Evolutionary conservation across 2,329 filamentous ascomycete genomes (phyloP), one percentile per base, ranked within the genome.

Genomic region (Fusarium sp.): DNA sequence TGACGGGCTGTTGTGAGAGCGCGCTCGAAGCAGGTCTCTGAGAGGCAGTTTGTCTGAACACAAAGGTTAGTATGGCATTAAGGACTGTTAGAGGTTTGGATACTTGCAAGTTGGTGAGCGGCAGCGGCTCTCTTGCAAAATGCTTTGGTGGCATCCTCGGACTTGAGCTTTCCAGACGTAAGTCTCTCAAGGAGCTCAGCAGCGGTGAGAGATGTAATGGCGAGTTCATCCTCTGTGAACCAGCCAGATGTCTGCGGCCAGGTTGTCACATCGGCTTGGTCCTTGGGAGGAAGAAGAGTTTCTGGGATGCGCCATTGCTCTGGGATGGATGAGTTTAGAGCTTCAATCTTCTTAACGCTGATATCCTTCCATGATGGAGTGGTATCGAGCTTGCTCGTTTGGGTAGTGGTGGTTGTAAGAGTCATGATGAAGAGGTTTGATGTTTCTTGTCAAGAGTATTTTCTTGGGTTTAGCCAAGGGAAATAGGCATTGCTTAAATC

Each of bases 241-340:
- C 89, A 89, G 4, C 87, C 88, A 2, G 87, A 91, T 0, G 74
- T 74, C 51, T 80, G 72, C 73, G 89, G 87, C 78, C 88, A 90
- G 5, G 69, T 70, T 0, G 85, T 87, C 17, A 91, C 86, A 72
- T 91, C 84, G 45, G 85, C 79, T 24, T 72, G 66, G 2, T 66
- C 80, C 0, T 82, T 81, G 1, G 85, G 81, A 4, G 89, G 89
- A 1, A 90, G 72, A 43, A 89, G 76, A 48, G 84, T 74, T 7
- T 77, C 75, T 0, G 88, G 87, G 7, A 91, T 83, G 53, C 82
- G 81, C 85, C 87, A 91, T 73, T 90, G 84, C 2, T 79, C 57
- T 1, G 89, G 88, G 54, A 91, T 88, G 1, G 85, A 85, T 43
- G 78, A 46, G 17, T 39, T 33, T 1, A 72, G 70, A 6, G 67